Percentiles rank a stretch among this genome's conserved stretches.
Evolutionary conservation across 78 protist genomes (phyloP).

Genomic region (Pelomyxa schiedti): DNA sequence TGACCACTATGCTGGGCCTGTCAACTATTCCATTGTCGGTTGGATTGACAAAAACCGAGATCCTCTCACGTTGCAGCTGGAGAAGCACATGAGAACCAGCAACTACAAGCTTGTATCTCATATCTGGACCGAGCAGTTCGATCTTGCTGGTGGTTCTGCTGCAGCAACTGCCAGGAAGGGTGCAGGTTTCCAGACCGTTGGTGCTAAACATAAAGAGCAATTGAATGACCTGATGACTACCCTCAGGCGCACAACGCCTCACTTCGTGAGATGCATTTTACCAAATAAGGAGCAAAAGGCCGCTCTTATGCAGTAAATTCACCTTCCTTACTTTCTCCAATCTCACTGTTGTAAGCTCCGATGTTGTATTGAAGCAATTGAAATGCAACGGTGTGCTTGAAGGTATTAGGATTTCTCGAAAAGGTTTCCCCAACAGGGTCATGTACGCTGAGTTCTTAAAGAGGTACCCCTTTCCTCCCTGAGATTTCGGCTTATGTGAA

Average conservation of each 20-base stretch:
- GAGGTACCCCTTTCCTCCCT: no score
- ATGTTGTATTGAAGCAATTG: slow-evolving; percentile 67
- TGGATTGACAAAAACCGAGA: slow-evolving; percentile 86
- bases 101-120: neutral
- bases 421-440: slow-evolving; percentile 82
- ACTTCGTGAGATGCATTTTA: slow-evolving; percentile 84
- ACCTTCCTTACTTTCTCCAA: no score
- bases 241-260: slow-evolving; percentile 62
- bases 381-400: slow-evolving; percentile 93
- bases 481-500: no score
- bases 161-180: slow-evolving; percentile 31
- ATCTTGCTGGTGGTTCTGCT: slow-evolving; percentile 14
- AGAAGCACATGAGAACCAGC: slow-evolving; percentile 35
- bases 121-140: slow-evolving; percentile 29
- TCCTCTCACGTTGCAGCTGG: slow-evolving; percentile 40
- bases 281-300: slow-evolving; percentile 76
- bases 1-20: slow-evolving; percentile 65
- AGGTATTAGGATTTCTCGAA: slow-evolving; percentile 78
- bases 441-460: slow-evolving; percentile 66
- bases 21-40: slow-evolving; percentile 43
- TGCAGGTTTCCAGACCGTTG: slow-evolving; percentile 65
- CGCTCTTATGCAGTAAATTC: slow-evolving; percentile 31
- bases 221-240: slow-evolving; percentile 60
- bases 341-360: no score
- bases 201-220: slow-evolving; percentile 53